Evolutionary conservation across 2,329 filamentous ascomycete genomes (phyloP), one percentile per base, ranked within the genome.

Genomic region (Fusarium secorum): DNA sequence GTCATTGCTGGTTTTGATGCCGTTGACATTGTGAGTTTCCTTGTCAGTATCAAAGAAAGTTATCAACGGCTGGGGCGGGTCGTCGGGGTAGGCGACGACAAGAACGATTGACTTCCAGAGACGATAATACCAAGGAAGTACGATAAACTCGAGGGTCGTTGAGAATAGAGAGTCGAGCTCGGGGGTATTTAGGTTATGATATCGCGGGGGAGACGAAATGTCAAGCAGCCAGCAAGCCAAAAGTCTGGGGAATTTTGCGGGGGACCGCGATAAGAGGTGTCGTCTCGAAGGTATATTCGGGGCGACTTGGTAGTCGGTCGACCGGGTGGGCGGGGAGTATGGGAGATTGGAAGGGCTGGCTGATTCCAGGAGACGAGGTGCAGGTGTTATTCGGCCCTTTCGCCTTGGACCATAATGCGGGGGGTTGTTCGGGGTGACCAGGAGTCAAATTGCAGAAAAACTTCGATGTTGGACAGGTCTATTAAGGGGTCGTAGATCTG

Each of bases 341-440:
- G 63, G 38, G 66, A 70, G 71, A 62, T 69, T 68, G 56, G 62
- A 66, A 72, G 54, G 63, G 72, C 45, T 65, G 62, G 60, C 55
- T 60, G 56, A 66, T 71, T 69, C 73, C 64, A 71, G 71, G 64
- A 73, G 52, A 65, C 51, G 62, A 65, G 73, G 53, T 77, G 76
- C 78, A 78, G 78, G 73, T 74, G 75, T 76, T 79, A 80, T 80
- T 80, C 78, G 78, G 78, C 77, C 78, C 78, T 80, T 80, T 79
- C 71, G 71, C 73, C 72, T 76, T 76, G 75, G 68, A 77, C 73
- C 77, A 75, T 73, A 75, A 76, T 75, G 78, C 77, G 78, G 77
- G 77, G 76, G 67, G 64, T 65, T 64, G 38, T 35, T 73, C 44
- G 64, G 61, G 61, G 62, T 70, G 60, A 57, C 62, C 62, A 56